Evolutionary conservation across 1,139 yeast genomes (phyloP), one percentile per base, ranked within the genome.

Genomic region (Saccharomycopsis hybrid): DNA sequence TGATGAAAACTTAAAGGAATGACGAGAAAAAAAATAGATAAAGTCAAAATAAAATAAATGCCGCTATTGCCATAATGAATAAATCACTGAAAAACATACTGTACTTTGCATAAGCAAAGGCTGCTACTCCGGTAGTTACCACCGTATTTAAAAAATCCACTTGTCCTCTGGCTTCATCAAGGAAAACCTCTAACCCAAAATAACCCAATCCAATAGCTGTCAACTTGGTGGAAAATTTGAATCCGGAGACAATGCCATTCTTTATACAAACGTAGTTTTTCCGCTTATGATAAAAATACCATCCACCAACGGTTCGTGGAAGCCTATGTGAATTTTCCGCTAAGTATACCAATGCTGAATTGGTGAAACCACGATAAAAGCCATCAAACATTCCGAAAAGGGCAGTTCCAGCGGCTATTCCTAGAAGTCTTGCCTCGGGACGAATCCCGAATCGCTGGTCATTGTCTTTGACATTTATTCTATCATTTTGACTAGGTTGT

Each of bases 201-300:
- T 80, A 74, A 1, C 72, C 61, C 0, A 76, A 70, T 1, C 80
- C 76, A 3, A 77, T 73, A 0, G 64, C 52, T 2, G 80, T 70
- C 52, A 72, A 71, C 57, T 76, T 79, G 18, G 65, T 48, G 0
- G 77, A 74, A 29, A 70, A 72, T 49, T 61, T 64, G 29, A 73
- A 54, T 0, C 82, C 85, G 11, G 60, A 55, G 13, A 66, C 67
- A 56, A 77, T 64, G 0, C 85, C 87, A 29, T 68, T 69, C 50
- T 77, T 71, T 41, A 85, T 66, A 68, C 87, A 80, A 42, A 83
- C 85, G 63, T 85, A 85, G 64, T 85, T 85, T 68, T 86, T 87
- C 57, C 88, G 76, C 65, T 85, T 87, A 65, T 87, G 95, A 65
- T 88, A 87, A 62, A 84, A 85, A 62, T 85, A 88, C 96, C 96